phyloP scores from a whole-genome alignment of 176 grass and related monocot species.

The Pontederia crassipes region DNA sequence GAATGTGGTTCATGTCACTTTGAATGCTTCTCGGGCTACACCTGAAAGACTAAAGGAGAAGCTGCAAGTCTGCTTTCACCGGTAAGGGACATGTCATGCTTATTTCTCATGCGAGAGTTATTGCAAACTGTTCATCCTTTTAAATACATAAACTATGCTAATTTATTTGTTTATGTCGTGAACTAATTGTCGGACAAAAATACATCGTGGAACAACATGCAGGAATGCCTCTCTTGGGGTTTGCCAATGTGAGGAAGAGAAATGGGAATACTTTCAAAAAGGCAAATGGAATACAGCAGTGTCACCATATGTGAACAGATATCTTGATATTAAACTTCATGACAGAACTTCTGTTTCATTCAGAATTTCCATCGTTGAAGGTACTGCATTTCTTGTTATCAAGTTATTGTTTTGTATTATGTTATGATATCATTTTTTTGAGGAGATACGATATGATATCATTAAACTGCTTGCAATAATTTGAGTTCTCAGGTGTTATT shows the following conservation, averaged over 20 bases:
- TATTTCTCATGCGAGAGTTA: background rate
- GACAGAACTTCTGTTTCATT: constrained; percentile 61
- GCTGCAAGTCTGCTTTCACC: constrained; percentile 66
- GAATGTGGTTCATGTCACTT: constrained; percentile 34
- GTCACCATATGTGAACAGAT: constrained; percentile 71
- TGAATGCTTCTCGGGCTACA: constrained; percentile 57
- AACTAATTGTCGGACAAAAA: constrained; percentile 11
- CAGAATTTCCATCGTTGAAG: constrained; percentile 67
- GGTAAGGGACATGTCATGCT: constrained; percentile 36
- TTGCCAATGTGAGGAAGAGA: constrained; percentile 49
- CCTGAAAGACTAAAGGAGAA: constrained; percentile 62
- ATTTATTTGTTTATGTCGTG: background rate
- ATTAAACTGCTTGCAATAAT: background rate
- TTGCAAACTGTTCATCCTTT: background rate
- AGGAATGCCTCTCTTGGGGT: constrained; percentile 64
- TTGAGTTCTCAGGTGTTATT: background rate
- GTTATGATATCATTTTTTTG: background rate
- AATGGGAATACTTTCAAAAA: constrained; percentile 62
- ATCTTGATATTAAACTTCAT: constrained; percentile 59
- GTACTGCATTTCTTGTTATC: constrained; percentile 23
- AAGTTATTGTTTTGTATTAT: background rate
- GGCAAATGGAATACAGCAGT: constrained; percentile 54
- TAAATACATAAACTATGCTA: no score
- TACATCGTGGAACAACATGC: constrained; percentile 13
- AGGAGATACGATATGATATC: background rate